Evolutionary conservation across 352 stramenopile genomes (phyloP), one percentile per base, ranked within the genome.

Genomic region (Phytophthora foliorum): DNA sequence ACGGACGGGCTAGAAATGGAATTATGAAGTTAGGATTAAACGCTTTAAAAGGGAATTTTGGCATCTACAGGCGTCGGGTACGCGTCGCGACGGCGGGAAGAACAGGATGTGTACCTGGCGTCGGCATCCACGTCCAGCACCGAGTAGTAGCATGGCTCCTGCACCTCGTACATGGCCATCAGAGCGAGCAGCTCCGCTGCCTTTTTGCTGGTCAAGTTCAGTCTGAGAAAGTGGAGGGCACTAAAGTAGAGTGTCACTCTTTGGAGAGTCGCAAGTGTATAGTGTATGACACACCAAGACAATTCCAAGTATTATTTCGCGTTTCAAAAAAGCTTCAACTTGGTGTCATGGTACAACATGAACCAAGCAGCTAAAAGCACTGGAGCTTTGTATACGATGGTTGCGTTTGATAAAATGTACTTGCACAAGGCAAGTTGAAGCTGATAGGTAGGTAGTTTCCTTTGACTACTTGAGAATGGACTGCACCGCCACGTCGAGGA

Each of bases 401-500:
- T 13, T 38, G 2, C 13, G 32, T 6, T 38, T 38, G 32, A 38
- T 38, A 38, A 16, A 38, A 38, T 38, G 44, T 27, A 27, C 44
- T 51, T 31, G 22, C 38, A 17, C 14, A n/a, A n/a, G 44, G n/a
- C 56, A 50, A 50, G 36, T 39, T 42, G 42, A 53, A 57, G 34
- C 16, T 41, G 34, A 41, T 41, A 41, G 34, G 16, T 41, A 41
- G n/a, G 52, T 36, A 29, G 55, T 49, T 66, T 36, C 59, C 59
- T 10, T 38, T 42, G 59, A 32, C 42, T 68, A 72, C 57, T 68
- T 72, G 22, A 72, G 57, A 57, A 93, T 92, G 53, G 80, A 89
- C 59, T 90, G 81, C 68, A 93, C 90, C 34, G 91, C 78, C 17
- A 93, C 81, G 46, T 93, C 86, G 17, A 86, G 80, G 34, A 93